phyloP scores from a whole-genome alignment of 2,329 filamentous ascomycete genomes.

The Phoma sp. region DNA sequence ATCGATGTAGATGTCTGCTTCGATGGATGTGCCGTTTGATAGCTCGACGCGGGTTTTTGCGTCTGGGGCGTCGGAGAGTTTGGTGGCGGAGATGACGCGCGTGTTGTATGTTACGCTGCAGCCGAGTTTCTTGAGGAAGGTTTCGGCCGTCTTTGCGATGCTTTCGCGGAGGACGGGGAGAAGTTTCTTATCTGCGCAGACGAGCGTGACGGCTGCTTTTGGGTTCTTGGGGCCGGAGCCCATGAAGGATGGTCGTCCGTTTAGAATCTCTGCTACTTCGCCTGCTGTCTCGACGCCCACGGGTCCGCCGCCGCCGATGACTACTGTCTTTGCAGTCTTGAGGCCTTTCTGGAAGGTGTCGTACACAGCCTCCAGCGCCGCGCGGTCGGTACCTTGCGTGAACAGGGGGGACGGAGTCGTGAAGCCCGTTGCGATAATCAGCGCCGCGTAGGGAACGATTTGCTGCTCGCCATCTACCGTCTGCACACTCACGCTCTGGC shows the following conservation, averaged over 20 bases:
- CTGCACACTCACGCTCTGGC: slow-evolving; percentile 53
- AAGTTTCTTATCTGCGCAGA: slow-evolving; percentile 55
- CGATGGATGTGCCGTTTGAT: slow-evolving; percentile 57
- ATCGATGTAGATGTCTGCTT: slow-evolving; percentile 62
- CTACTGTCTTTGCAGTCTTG: slow-evolving; percentile 52
- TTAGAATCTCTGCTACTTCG: slow-evolving; percentile 56
- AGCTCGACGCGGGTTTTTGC: slow-evolving; percentile 53
- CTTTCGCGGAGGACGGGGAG: slow-evolving; percentile 53
- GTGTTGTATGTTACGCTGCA: slow-evolving; percentile 55
- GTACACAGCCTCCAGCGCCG: slow-evolving; percentile 40
- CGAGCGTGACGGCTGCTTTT: slow-evolving; percentile 54
- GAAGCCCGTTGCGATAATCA: slow-evolving; percentile 65
- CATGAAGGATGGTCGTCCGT: slow-evolving; percentile 48
- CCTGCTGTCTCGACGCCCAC: slow-evolving; percentile 61
- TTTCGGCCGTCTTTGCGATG: slow-evolving; percentile 56
- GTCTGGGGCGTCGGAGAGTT: slow-evolving; percentile 39
- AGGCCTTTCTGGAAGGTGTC: slow-evolving; percentile 48
- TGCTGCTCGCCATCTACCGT: slow-evolving; percentile 44
- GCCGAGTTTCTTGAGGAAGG: slow-evolving; percentile 56
- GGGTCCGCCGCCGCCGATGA: slow-evolving; percentile 59
- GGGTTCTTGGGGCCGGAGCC: slow-evolving; percentile 48
- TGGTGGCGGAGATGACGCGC: slow-evolving; percentile 40
- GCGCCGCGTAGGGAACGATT: slow-evolving; percentile 58
- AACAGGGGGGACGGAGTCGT: slow-evolving; percentile 57
- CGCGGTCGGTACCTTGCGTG: slow-evolving; percentile 49